phyloP scores from a whole-genome alignment of 495 filamentous ascomycete genomes.

The Delitschia confertaspora region DNA sequence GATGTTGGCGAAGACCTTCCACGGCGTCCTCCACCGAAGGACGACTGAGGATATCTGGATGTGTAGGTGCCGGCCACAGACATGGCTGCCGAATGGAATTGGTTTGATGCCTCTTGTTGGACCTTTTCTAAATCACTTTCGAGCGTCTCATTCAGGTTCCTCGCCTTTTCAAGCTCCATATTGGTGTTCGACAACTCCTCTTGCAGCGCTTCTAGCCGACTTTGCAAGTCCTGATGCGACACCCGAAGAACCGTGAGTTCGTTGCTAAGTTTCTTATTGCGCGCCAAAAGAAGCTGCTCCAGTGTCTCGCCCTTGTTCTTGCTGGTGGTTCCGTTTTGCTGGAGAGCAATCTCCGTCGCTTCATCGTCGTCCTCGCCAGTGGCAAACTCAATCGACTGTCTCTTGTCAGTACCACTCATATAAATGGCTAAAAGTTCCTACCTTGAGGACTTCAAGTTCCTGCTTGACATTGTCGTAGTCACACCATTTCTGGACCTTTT shows the following conservation, averaged over 20 bases:
- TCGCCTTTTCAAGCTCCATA: slow-evolving; percentile 75
- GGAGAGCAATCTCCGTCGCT: slow-evolving; percentile 18
- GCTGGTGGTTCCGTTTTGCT: slow-evolving; percentile 41
- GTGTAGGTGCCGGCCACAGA: slow-evolving; percentile 91
- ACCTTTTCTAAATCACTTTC: slow-evolving; percentile 86
- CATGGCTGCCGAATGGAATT: slow-evolving; percentile 75
- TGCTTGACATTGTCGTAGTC: slow-evolving; percentile 96
- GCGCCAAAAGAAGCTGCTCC: slow-evolving; percentile 80
- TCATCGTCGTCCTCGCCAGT: slow-evolving; percentile 75
- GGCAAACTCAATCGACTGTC: slow-evolving; percentile 83
- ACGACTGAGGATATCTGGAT: slow-evolving; percentile 70
- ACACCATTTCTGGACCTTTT: slow-evolving; percentile 75
- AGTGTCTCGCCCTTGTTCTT: slow-evolving; percentile 69
- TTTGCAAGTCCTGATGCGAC: slow-evolving; percentile 86
- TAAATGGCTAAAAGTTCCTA: slow-evolving; percentile 25
- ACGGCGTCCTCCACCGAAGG: slow-evolving; percentile 49
- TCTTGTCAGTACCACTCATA: slow-evolving; percentile 1
- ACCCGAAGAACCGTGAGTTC: slow-evolving; percentile 88
- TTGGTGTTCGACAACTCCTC: slow-evolving; percentile 77
- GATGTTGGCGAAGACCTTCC: slow-evolving; percentile 73
- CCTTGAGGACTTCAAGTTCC: slow-evolving; percentile 89
- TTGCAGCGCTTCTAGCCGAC: slow-evolving; percentile 67
- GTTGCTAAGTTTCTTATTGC: slow-evolving; percentile 92
- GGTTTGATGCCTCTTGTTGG: slow-evolving; percentile 73
- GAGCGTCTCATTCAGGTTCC: slow-evolving; percentile 74